Base-by-base conservation (phyloP, 768 basidiomycete genomes). In the Boletus coccyginus region DNA sequence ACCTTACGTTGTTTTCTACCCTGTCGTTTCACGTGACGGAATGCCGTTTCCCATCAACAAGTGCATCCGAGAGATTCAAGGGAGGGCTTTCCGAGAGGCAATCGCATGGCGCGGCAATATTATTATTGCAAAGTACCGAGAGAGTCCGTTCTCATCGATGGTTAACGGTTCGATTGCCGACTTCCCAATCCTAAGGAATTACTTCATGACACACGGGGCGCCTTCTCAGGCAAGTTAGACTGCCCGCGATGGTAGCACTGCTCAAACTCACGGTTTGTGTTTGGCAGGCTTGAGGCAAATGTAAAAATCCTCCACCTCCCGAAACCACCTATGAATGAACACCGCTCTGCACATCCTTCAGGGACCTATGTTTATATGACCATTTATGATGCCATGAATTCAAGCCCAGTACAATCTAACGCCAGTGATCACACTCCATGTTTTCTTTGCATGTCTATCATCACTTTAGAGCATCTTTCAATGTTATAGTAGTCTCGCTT, bases 21-120 rank as follows among this genome's bases (percentile, higher is more conserved):
- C 90, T 2, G 75, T 78, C 46, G 69, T 88, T 38, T 88, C 89
- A 48, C 86, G 88, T 55, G 88, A 91, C 62, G 87, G 86, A 40
- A 88, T 87, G 85, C 81, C 87, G 14, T 92, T 92, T 72, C 90
- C 90, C 3, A 68, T 88, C 63, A 92, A 92, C 75, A 87, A 86
- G 65, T 79, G 78, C 61, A 79, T 92, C 57, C 81, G 82, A 27
- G 89, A 91, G 50, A 86, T 91, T 56, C 90, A 92, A 70, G 87
- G 83, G 21, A 68, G 70, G 35, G 67, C 72, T 19, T 90, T 80
- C 71, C 77, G 74, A 62, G 88, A 90, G 66, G 78, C 81, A 51
- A 63, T 64, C 53, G 87, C 89, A 41, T 92, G 90, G 90, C 81
- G 88, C 47, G 90, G 90, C 24, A 90, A 91, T 71, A 80, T 92